Base-by-base conservation (phyloP, 2,329 filamentous ascomycete genomes). In the Paraphoma chrysanthemicola region DNA sequence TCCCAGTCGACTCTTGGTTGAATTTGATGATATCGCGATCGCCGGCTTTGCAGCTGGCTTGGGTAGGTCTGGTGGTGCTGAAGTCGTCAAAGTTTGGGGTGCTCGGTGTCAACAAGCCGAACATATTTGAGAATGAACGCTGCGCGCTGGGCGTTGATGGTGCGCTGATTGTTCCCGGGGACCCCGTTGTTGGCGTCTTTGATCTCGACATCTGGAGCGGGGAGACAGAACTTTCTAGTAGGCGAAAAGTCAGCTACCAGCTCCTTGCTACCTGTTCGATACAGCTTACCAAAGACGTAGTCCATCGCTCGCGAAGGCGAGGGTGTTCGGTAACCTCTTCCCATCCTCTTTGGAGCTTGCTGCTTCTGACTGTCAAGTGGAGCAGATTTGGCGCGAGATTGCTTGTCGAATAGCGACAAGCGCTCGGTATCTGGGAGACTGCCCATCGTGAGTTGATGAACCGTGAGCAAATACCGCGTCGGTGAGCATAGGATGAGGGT, bases 271-370 rank as follows among this genome's bases (percentile, higher is more conserved):
- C 10, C 3, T 11, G n/a, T 3, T n/a, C 6, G 33, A 38, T n/a
- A 38, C 10, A 38, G 12, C 14, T 53, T 47, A 63, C 62, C 54
- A 1, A 51, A 49, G 10, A 28, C 48, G 0, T 55, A 39, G 14
- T 61, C 51, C 0, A 17, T 2, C n/a, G 53, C 51, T 1, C 36
- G 48, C 8, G 1, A 30, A 0, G 60, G 62, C n/a, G 62, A 66
- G 1, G 62, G 62, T 9, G 57, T 66, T 4, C 53, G 57, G 11
- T 44, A 60, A 0, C 51, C 4, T 1, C 11, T 16, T 0, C 39
- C 39, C 62, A 64, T 64, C 0, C 7, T 44, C 11, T 18, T 6
- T 3, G 30, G 12, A 1, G 16, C 31, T 23, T 30, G 12, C 10
- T 8, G n/a, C 6, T 28, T 9, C 18, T 28, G 14, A 2, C 23